Conservation (phyloP, 768 basidiomycete genomes). For the Daedaleopsis sinensis region DNA sequence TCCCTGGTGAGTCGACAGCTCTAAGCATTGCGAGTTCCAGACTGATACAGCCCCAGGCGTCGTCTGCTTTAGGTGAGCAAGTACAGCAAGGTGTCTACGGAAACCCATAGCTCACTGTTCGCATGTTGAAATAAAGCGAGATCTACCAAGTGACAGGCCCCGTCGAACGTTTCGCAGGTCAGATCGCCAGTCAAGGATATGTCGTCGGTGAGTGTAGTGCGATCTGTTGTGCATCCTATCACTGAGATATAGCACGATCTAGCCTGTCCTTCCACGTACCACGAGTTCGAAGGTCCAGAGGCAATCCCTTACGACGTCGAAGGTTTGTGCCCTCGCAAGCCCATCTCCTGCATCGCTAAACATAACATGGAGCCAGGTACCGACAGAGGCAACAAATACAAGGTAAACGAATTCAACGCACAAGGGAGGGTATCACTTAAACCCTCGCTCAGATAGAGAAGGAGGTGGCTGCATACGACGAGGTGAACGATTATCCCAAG, state of each 20-base stretch:
- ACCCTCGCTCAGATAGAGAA: constrained; percentile 71
- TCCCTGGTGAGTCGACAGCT: constrained; percentile 60
- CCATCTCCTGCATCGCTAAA: not conserved
- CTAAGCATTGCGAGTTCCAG: constrained; percentile 56
- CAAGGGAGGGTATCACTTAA: not conserved
- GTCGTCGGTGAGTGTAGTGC: constrained; percentile 63
- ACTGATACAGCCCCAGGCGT: constrained; percentile 61
- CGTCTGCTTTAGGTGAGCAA: constrained; percentile 71
- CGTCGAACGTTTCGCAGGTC: constrained; percentile 89
- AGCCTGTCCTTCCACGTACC: constrained; percentile 88
- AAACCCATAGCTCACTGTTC: not conserved
- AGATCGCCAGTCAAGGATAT: constrained; percentile 86
- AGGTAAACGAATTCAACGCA: constrained; percentile 43
- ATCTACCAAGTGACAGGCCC: constrained; percentile 98
- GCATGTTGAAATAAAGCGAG: constrained; percentile 61
- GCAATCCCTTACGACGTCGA: constrained; percentile 87
- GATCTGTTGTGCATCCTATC: not conserved
- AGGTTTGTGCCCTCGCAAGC: constrained; percentile 44
- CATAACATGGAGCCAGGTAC: constrained; percentile 51
- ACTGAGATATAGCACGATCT: not conserved
- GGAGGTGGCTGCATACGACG: constrained; percentile 83
- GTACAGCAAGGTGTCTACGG: not conserved
- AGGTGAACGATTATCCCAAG: constrained; percentile 47
- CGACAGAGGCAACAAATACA: constrained; percentile 91
- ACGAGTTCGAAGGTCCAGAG: constrained; percentile 91